phyloP scores from a whole-genome alignment of 2,329 filamentous ascomycete species.

The Saccharata proteae region DNA sequence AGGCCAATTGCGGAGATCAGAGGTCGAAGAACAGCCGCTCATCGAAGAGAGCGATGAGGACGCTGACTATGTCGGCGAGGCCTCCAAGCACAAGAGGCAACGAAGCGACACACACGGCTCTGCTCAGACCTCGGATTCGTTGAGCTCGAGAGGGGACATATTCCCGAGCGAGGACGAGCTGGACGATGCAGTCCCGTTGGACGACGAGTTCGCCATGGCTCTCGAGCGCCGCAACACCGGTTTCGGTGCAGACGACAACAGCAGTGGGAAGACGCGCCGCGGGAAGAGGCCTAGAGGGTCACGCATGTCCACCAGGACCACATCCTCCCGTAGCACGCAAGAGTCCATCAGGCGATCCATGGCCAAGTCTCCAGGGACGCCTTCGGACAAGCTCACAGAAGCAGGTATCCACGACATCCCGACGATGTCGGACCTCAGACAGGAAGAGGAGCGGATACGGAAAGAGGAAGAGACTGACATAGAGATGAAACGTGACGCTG shows the following conservation, averaged over 20 bases:
- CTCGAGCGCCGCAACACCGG: constrained; percentile 58
- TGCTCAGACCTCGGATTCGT: constrained; percentile 71
- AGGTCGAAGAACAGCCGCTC: constrained; percentile 62
- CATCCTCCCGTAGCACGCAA: constrained; percentile 33
- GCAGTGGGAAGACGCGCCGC: constrained; percentile 47
- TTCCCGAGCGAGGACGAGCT: constrained; percentile 80
- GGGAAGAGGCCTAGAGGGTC: constrained; percentile 34
- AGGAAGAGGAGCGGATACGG: constrained; percentile 43
- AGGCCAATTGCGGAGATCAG: constrained; percentile 34
- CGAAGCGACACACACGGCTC: constrained; percentile 72
- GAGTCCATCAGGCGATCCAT: constrained; percentile 13
- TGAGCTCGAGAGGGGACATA: constrained; percentile 76
- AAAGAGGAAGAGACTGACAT: constrained; percentile 45
- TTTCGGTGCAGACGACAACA: constrained; percentile 51
- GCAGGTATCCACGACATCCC: constrained; percentile 18
- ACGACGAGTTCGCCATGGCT: constrained; percentile 82
- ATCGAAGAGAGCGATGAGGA: constrained; percentile 49
- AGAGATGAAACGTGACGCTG: constrained; percentile 41
- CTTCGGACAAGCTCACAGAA: constrained; percentile 5
- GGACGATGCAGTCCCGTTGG: constrained; percentile 83
- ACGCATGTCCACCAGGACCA: constrained; percentile 32
- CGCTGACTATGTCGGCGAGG: constrained; percentile 17
- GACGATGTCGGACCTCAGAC: constrained; percentile 42
- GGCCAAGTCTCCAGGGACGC: constrained; percentile 1
- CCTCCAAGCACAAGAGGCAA: constrained; percentile 44